Base-by-base conservation (phyloP, 352 stramenopile species). In the Phytophthora capsici region DNA sequence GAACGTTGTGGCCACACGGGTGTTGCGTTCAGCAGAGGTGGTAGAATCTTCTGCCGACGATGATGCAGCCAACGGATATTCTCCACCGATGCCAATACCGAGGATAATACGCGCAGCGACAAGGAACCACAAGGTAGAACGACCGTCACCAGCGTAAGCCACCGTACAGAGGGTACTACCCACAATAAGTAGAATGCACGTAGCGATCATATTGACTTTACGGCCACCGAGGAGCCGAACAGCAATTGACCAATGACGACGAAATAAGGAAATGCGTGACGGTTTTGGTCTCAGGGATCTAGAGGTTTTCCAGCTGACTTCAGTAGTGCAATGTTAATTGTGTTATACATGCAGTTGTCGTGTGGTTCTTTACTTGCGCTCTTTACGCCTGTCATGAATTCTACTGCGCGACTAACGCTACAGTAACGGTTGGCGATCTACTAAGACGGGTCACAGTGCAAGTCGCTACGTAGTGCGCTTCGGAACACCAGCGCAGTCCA, bases 21-120 rank as follows among this genome's bases (percentile, higher is more conserved):
- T 45, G 64, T 90, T 91, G 13, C 82, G 69, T 28, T 83, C 69
- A 0, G 69, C 34, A 4, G 78, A 71, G 26, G 47, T 68, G 0
- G 64, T 84, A 16, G 78, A 65, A 22, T 91, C 80, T 41, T 91
- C 82, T 0, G 82, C 80, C 0, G 80, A 80, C 0, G 82, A 73
- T 2, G 62, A 69, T 4, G 82, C 79, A 0, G 77, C 79, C 0
- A 89, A 59, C 3, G 82, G 82, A 26, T 74, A 69, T 17, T 75
- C 57, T 12, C 61, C 45, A 16, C 61, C 61, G 19, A 69, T 63
- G 13, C 61, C 53, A 16, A 69, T 37, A 22, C 53, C 53, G 12
- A 67, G 26, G 20, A 67, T 67, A 6, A 67, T 22, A 32, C 59
- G 52, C 1, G 52, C 53, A 0, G 20, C 53, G 3, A 69, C 61